Conservation (phyloP, 179 eudicot genomes). For the Actinidia arguta region DNA sequence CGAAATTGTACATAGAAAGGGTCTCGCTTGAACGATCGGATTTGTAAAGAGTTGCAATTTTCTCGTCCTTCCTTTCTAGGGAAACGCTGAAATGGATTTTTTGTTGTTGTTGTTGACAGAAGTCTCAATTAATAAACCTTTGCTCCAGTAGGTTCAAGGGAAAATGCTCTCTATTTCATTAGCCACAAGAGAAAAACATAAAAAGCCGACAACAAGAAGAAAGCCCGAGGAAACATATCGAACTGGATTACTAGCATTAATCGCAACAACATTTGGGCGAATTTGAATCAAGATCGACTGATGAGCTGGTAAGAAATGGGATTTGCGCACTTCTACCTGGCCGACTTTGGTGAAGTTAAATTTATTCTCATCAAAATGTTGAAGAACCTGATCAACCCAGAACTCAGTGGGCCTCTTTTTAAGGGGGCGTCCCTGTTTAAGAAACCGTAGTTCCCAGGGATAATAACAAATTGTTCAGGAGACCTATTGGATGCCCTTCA, state of each 20-base stretch:
- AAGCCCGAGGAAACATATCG: background rate
- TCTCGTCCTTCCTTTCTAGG: background rate
- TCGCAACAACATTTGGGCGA: conserved; percentile 32
- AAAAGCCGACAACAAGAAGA: conserved; percentile 6
- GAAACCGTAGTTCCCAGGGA: conserved; percentile 33
- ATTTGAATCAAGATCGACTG: conserved; percentile 15
- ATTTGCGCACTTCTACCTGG: conserved; percentile 33
- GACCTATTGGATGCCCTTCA: conserved; percentile 21
- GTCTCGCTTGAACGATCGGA: background rate
- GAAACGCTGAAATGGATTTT: conserved; percentile 16
- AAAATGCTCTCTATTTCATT: too few relatives aligned
- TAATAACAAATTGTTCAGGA: conserved; percentile 35
- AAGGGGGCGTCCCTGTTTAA: conserved; percentile 35
- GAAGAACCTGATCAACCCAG: conserved; percentile 32
- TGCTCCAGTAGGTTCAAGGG: too few relatives aligned
- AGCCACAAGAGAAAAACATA: background rate
- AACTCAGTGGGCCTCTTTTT: conserved; percentile 41
- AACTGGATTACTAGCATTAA: conserved; percentile 36
- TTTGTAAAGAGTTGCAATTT: conserved; percentile 6
- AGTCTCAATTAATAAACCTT: too few relatives aligned
- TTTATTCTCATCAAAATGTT: conserved; percentile 33
- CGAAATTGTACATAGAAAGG: conserved; percentile 11
- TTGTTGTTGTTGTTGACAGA: background rate
- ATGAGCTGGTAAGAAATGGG: conserved; percentile 22
- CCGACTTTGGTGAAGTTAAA: conserved; percentile 39